Evolutionary conservation across 768 basidiomycete genomes (phyloP), one percentile per base, ranked within the genome.

Genomic region (Lactarius deliciosus): DNA sequence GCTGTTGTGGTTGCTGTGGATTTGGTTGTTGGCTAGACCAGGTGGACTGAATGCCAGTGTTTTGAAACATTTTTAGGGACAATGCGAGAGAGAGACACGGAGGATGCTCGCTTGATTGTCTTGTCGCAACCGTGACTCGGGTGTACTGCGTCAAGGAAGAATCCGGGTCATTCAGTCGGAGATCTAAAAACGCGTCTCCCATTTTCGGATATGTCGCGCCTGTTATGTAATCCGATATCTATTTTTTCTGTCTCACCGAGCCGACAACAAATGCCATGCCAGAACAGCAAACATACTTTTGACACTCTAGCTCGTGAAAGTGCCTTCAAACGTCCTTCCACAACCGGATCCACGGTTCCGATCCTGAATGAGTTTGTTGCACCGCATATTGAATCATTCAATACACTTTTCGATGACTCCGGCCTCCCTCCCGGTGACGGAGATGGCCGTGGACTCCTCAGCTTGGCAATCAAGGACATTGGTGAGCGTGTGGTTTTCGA

Each of bases 311-410:
- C 81, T 34, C 84, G 96, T 63, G 94, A 97, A 79, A 79, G 85
- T 8, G 76, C 81, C 5, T 97, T 97, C 78, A 83, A 84, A 76
- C 81, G 87, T 64, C 97, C 96, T 0, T 82, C 90, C 32, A 81
- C 82, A 70, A 77, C 84, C 50, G 85, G 85, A 25, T 84, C 90
- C 28, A 86, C 87, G 15, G 86, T 92, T 70, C 86, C 86, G 22
- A 91, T 91, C 61, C 82, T 98, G 67, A 93, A 97, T 71, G 92
- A 96, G 77, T 92, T 98, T 72, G 94, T 98, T 62, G 80, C 86
- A 28, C 96, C 97, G 7, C 96, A 98, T 75, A 86, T 98, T 68
- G 91, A 98, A 76, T 94, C 92, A 45, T 98, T 99, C 83, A 96
- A 98, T 77, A 89, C 94, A 18, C 83, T 99, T 32, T 96, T 98